Evolutionary conservation across 2,329 filamentous ascomycete species (phyloP).

Genomic region (Thelonectria olida): DNA sequence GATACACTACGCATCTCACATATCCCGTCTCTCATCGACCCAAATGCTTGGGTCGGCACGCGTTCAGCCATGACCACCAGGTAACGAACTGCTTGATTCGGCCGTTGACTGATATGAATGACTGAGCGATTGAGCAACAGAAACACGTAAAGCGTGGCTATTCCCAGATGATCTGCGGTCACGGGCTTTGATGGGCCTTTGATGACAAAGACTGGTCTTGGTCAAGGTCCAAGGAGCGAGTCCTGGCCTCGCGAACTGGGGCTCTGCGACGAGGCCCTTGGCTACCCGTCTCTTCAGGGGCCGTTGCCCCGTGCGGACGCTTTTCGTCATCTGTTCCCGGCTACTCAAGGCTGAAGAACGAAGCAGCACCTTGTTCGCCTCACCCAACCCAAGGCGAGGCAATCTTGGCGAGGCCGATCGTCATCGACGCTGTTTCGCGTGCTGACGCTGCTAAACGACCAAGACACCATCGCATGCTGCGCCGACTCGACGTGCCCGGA

Average conservation of each 20-base stretch:
- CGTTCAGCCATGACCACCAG: conserved; percentile 8
- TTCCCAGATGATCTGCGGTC: neutral
- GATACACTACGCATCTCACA: neutral
- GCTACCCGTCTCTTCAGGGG: neutral
- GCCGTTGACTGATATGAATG: conserved; percentile 14
- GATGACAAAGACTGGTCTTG: conserved; percentile 5
- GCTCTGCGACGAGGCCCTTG: neutral
- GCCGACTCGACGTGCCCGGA: neutral
- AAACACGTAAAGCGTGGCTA: conserved; percentile 10
- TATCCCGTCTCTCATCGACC: neutral
- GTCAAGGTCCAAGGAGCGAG: too few species aligned
- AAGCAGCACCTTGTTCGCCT: neutral
- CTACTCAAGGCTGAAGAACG: conserved; percentile 12
- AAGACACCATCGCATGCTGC: neutral
- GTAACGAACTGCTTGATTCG: conserved; percentile 4
- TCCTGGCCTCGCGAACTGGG: too few species aligned
- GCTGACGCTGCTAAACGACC: neutral
- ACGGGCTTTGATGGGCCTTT: conserved; percentile 6
- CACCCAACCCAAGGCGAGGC: neutral
- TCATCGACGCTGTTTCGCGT: neutral
- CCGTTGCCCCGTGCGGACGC: neutral
- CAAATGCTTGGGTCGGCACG: neutral
- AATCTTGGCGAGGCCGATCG: conserved; percentile 10
- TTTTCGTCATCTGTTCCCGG: conserved; percentile 8
- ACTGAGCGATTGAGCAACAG: conserved; percentile 9